Evolutionary conservation across 148 eudicot genomes (phyloP).

Genomic region (Diospyros lotus): DNA sequence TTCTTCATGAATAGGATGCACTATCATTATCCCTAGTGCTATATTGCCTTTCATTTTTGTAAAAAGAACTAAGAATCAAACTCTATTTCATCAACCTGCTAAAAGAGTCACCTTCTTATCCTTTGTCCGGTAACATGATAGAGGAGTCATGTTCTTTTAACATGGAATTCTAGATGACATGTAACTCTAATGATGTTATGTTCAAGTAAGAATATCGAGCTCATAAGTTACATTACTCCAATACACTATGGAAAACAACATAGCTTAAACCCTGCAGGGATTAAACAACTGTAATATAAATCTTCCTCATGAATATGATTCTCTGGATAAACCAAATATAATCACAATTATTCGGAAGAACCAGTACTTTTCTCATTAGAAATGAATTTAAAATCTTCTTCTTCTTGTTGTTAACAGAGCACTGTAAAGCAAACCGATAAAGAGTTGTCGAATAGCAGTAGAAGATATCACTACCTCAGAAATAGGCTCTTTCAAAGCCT

Average conservation of each 20-base stretch:
- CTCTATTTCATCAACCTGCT: slow-evolving; percentile 3
- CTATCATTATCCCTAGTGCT: not conserved
- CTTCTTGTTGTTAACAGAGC: not conserved
- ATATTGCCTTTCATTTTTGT: not conserved
- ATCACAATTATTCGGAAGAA: not conserved
- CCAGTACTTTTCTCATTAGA: not conserved
- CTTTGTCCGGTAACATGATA: too few species aligned
- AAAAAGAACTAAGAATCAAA: not conserved
- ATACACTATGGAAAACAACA: too few species aligned
- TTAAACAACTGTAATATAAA: too few species aligned
- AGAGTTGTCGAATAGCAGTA: not conserved
- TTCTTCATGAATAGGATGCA: not conserved
- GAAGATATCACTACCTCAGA: slow-evolving; percentile 53
- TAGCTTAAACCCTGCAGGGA: too few species aligned
- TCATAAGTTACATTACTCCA: not conserved
- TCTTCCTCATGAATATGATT: too few species aligned
- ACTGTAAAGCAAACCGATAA: not conserved
- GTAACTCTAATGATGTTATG: not conserved
- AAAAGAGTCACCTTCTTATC: not conserved
- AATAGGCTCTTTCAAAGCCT: slow-evolving; percentile 75
- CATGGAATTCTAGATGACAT: not conserved
- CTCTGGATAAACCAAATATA: too few species aligned
- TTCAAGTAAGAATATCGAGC: slow-evolving; percentile 1
- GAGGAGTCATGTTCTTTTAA: not conserved
- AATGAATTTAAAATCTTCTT: not conserved